Evolutionary conservation across 306 rosid species (phyloP).

Genomic region (Lotus japonicus): DNA sequence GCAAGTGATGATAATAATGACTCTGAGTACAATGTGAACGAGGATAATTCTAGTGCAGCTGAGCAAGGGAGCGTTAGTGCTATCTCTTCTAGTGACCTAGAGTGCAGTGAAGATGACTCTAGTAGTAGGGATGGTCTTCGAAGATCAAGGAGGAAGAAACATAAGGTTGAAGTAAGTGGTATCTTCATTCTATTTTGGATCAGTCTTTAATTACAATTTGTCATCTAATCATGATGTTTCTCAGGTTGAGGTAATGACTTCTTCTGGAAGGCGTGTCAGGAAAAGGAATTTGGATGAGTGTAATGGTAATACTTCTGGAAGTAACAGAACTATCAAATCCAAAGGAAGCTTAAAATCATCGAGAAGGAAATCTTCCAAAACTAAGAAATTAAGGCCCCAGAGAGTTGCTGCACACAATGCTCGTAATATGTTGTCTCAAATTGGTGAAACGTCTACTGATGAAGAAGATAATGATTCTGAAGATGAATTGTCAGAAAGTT

Average conservation of each 20-base stretch:
- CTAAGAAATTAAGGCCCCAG: slow-evolving; percentile 58
- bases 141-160: slow-evolving; percentile 71
- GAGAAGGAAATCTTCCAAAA: slow-evolving; percentile 49
- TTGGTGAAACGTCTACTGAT: slow-evolving; percentile 56
- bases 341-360: slow-evolving; percentile 38
- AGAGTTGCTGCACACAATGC: slow-evolving; percentile 74
- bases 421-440: slow-evolving; percentile 56
- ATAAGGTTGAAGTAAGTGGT: slow-evolving; percentile 38
- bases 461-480: slow-evolving; percentile 52
- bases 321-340: slow-evolving; percentile 43
- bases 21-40: slow-evolving; percentile 74
- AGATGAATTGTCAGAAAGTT: slow-evolving; percentile 56
- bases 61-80: slow-evolving; percentile 48
- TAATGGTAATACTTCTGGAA: slow-evolving; percentile 40
- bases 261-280: slow-evolving; percentile 70
- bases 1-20: slow-evolving; percentile 61
- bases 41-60: slow-evolving; percentile 62
- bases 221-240: slow-evolving; percentile 17
- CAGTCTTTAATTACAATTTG: slow-evolving; percentile 20
- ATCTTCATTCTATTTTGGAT: slow-evolving; percentile 5
- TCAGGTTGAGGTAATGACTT: slow-evolving; percentile 45
- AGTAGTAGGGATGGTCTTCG: slow-evolving; percentile 52
- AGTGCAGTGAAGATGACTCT: slow-evolving; percentile 51
- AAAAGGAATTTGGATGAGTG: slow-evolving; percentile 64
- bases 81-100: slow-evolving; percentile 55